Evolutionary conservation across 2,329 filamentous ascomycete genomes (phyloP), one percentile per base, ranked within the genome.

Genomic region (Xylariaceae sp.): DNA sequence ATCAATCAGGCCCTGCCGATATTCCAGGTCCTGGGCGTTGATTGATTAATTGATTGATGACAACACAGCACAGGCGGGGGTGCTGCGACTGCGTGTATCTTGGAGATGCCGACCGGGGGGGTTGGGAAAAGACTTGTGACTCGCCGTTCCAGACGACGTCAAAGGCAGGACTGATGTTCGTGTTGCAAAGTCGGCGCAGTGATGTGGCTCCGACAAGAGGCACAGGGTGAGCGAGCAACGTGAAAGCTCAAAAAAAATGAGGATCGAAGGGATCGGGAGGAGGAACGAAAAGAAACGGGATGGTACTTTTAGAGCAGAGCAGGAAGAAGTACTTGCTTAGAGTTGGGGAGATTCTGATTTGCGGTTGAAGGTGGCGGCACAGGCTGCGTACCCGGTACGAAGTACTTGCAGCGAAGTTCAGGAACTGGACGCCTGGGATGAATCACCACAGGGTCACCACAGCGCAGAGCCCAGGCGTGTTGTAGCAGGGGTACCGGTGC

Each of bases 11-110:
- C 55, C 58, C 53, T 53, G 55, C 58, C 58, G 54, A 56, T 60
- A 58, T 60, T 60, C 55, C 58, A 58, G 55, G 58, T 56, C 55
- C 58, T 44, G 51, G 55, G 56, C 36, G 51, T 44, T 54, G 57
- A 57, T 55, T 53, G 53, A 51, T 47, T 51, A 40, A 53, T 34
- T 39, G 21, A 58, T 50, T 43, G 54, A 57, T 54, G 51, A 57
- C 56, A 59, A 51, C 56, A 51, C 56, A 56, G 51, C 57, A 46
- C 54, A 49, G 51, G 56, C 47, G 56, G 56, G 49, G 56, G 44
- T 30, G 51, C 41, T 26, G 53, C 45, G 56, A 47, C 50, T 51
- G 53, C 43, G 51, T 46, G 47, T 37, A 34, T 12, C 34, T 5
- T n/a, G 30, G 50, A 12, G 41, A 44, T 16, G 47, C 49, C 51